phyloP scores from a whole-genome alignment of 73 alveolate genomes.

The Blepharisma stoltei region DNA sequence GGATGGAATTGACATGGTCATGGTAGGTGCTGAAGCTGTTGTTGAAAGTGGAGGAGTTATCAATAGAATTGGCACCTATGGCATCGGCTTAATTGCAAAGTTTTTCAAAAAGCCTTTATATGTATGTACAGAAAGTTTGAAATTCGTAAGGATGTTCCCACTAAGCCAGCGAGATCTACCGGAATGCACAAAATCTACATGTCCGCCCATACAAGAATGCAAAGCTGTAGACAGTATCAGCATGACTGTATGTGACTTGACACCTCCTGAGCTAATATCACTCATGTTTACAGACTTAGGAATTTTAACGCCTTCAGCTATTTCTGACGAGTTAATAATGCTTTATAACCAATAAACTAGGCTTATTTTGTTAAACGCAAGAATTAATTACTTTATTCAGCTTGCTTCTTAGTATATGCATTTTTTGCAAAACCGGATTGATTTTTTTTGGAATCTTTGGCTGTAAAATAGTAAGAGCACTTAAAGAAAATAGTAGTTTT shows the following conservation, averaged over 20 bases:
- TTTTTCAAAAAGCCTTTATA: slow-evolving; percentile 82
- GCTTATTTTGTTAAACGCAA: too few relatives aligned
- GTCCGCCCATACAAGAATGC: not conserved
- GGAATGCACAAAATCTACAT: not conserved
- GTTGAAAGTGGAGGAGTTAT: slow-evolving; percentile 98
- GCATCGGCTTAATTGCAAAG: slow-evolving; percentile 84
- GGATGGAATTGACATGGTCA: slow-evolving; percentile 80
- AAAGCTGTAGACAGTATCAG: not conserved
- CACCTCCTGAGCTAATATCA: slow-evolving; percentile 94
- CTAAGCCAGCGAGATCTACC: slow-evolving; percentile 77
- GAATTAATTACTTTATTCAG: too few relatives aligned
- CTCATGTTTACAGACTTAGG: slow-evolving; percentile 92
- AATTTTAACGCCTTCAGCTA: slow-evolving; percentile 93
- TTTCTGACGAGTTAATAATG: slow-evolving; percentile 90
- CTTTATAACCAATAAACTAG: slow-evolving; percentile 67
- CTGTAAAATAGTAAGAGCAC: too few relatives aligned
- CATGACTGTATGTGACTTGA: slow-evolving; percentile 75
- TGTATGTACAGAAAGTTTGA: slow-evolving; percentile 88
- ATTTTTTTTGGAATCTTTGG: too few relatives aligned
- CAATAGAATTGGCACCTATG: slow-evolving; percentile 93
- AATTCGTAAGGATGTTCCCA: slow-evolving; percentile 85
- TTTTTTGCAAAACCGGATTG: too few relatives aligned
- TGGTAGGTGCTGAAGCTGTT: slow-evolving; percentile 95
- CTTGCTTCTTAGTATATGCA: too few relatives aligned
- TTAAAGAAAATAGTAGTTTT: not conserved